phyloP scores from a whole-genome alignment of 2,329 filamentous ascomycete species.

The Microsporum ferrugineum region DNA sequence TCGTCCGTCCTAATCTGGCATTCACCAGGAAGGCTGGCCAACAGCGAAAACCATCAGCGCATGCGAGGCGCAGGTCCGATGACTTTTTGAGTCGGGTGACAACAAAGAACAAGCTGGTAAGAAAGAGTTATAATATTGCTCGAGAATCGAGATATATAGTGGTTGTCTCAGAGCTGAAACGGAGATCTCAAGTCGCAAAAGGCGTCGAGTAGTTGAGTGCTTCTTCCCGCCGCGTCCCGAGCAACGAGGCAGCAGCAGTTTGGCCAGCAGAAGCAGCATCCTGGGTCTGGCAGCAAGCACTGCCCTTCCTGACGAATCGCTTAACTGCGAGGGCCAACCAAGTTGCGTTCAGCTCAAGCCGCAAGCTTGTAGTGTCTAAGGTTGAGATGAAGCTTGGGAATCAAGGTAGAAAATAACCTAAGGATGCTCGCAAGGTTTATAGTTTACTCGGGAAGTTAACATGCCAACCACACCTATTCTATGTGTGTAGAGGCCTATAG shows the following conservation, averaged over 20 bases:
- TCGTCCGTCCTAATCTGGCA: not conserved
- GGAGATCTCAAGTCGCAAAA: not conserved
- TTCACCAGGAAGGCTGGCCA: not conserved
- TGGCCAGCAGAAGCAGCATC: slow-evolving; percentile 4
- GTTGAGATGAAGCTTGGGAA: not conserved
- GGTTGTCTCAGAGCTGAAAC: not conserved
- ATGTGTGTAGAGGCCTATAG: too few relatives aligned
- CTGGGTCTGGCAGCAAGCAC: not conserved
- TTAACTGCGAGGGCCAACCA: not conserved
- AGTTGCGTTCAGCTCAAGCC: not conserved
- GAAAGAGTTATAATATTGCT: not conserved
- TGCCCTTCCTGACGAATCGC: not conserved
- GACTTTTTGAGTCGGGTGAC: not conserved
- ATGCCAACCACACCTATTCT: too few relatives aligned
- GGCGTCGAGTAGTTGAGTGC: not conserved
- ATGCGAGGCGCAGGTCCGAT: not conserved
- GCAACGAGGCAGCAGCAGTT: slow-evolving; percentile 2
- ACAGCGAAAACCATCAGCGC: not conserved
- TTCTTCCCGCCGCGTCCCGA: not conserved
- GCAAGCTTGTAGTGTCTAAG: not conserved
- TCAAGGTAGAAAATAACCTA: not conserved
- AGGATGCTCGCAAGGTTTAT: not conserved
- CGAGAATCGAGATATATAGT: not conserved
- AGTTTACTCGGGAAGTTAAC: not conserved
- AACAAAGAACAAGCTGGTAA: too few relatives aligned